Conservation (phyloP, 1,284 basidiomycete species). For the Sporisorium exsertum region DNA sequence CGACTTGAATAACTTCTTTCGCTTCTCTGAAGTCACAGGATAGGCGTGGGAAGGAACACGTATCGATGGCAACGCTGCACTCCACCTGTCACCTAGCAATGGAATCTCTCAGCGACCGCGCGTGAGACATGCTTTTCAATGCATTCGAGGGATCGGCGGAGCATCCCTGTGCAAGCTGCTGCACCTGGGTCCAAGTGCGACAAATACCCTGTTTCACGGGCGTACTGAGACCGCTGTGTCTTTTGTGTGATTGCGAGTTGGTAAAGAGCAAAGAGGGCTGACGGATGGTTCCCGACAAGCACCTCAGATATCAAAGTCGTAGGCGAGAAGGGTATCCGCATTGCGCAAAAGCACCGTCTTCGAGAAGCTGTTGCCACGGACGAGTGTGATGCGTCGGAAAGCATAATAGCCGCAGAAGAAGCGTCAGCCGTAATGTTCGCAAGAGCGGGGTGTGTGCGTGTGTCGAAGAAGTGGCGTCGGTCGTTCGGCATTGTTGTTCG, state of each 20-base stretch:
- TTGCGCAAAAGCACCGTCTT: conserved; percentile 61
- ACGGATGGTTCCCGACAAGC: background rate
- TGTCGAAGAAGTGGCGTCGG: background rate
- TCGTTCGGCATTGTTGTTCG: conserved; percentile 7
- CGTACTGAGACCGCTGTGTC: background rate
- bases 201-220: background rate
- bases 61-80: background rate
- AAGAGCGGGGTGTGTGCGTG: background rate
- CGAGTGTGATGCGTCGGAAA: background rate
- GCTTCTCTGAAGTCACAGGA: conserved; percentile 14
- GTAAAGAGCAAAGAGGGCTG: background rate
- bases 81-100: background rate
- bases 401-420: background rate
- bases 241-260: background rate
- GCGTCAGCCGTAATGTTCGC: conserved; percentile 10
- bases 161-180: background rate
- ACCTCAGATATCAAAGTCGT: conserved; percentile 58
- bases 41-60: conserved; percentile 13
- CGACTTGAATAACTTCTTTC: background rate
- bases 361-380: conserved; percentile 44
- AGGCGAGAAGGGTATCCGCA: conserved; percentile 58
- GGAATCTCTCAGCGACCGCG: background rate
- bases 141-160: background rate
- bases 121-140: conserved; percentile 1
- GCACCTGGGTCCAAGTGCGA: background rate